Conservation (phyloP, 2,329 filamentous ascomycete genomes). For the Trichophyton verrucosum region DNA sequence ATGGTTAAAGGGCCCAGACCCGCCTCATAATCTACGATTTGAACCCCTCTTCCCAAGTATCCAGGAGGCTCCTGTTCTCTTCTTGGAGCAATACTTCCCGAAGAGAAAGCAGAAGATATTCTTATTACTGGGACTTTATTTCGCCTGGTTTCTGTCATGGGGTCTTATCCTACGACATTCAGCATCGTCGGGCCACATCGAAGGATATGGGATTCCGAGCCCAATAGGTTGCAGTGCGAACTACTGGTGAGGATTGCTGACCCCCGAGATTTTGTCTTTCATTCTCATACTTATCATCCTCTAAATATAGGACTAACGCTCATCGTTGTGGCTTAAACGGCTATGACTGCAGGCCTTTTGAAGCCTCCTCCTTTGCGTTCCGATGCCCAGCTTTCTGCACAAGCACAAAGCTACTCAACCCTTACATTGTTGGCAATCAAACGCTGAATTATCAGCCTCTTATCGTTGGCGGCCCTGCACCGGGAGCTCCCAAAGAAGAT, state of each 20-base stretch:
- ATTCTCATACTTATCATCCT: neutral
- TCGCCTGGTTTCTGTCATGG: slow-evolving; percentile 38
- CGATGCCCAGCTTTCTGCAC: slow-evolving; percentile 45
- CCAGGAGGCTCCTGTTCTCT: slow-evolving; percentile 35
- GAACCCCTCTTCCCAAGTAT: slow-evolving; percentile 35
- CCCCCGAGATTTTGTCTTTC: neutral
- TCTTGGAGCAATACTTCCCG: slow-evolving; percentile 34
- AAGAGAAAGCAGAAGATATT: slow-evolving; percentile 35
- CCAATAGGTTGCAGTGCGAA: slow-evolving; percentile 36
- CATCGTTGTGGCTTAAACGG: slow-evolving; percentile 44
- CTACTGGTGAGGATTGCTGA: slow-evolving; percentile 30
- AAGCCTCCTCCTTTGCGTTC: slow-evolving; percentile 41
- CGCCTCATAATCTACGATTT: slow-evolving; percentile 35
- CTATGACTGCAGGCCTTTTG: slow-evolving; percentile 44
- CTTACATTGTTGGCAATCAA: slow-evolving; percentile 40
- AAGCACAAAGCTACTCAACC: slow-evolving; percentile 36
- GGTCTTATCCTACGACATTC: slow-evolving; percentile 35
- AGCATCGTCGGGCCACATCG: slow-evolving; percentile 35
- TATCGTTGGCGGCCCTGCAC: slow-evolving; percentile 39
- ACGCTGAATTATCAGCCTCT: slow-evolving; percentile 41
- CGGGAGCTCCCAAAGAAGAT: slow-evolving; percentile 23
- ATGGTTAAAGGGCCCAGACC: slow-evolving; percentile 39
- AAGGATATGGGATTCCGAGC: slow-evolving; percentile 36
- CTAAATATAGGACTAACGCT: slow-evolving; percentile 26
- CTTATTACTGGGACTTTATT: slow-evolving; percentile 33